phyloP scores from a whole-genome alignment of 78 protist genomes.

The Capsaspora owczarzaki region DNA sequence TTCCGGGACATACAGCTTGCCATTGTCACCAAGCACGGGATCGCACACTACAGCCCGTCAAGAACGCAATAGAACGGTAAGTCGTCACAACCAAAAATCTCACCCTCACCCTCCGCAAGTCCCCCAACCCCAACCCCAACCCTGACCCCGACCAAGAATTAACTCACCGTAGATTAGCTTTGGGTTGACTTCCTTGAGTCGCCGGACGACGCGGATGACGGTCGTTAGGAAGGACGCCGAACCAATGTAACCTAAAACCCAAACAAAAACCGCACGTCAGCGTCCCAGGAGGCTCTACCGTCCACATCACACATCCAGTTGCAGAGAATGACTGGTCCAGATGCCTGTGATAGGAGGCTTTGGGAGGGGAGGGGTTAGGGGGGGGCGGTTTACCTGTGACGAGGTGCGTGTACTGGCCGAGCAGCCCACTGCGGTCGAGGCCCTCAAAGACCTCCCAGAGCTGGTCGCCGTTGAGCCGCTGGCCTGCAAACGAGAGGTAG shows the following conservation, averaged over 20 bases:
- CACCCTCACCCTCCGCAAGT: neutral
- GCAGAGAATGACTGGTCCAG: no score
- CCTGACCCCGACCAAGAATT: no score
- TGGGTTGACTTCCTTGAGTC: conserved; percentile 33
- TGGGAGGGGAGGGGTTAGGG: neutral
- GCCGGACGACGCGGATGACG: conserved; percentile 20
- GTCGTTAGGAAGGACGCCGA: conserved; percentile 30
- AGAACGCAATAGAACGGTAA: neutral
- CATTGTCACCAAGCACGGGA: conserved; percentile 75
- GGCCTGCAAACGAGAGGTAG: conserved; percentile 26
- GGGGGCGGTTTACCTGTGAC: conserved; percentile 41
- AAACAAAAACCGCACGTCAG: no score
- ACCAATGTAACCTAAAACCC: conserved; percentile 46
- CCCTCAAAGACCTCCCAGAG: conserved; percentile 48
- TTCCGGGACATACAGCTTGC: conserved; percentile 57
- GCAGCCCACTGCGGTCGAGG: conserved; percentile 31
- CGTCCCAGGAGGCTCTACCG: no score
- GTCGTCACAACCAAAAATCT: neutral
- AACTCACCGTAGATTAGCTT: conserved; percentile 38
- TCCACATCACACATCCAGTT: no score
- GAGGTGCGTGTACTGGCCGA: conserved; percentile 36
- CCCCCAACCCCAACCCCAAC: no score
- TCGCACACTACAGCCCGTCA: conserved; percentile 17
- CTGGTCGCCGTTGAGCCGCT: conserved; percentile 39
- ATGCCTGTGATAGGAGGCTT: no score